These are phyloP conservation scores for Penicillium decumbens DNA, from an alignment of 2,329 filamentous ascomycete species.

Conservation along the genomic window DNA sequence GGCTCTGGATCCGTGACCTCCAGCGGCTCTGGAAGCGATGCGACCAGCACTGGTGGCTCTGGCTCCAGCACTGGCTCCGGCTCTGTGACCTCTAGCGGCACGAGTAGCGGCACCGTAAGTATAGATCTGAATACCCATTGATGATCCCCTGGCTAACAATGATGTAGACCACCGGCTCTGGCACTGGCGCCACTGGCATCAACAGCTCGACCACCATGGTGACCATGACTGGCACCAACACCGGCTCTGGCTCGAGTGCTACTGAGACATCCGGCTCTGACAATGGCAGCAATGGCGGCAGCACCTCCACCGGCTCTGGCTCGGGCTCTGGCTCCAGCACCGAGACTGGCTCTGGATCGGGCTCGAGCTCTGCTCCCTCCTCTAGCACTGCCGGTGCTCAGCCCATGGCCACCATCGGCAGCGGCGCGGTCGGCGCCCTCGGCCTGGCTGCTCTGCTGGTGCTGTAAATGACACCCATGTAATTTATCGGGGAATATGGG, in stretches of 20 bases:
- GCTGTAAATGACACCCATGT: constrained; percentile 29
- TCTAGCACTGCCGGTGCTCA: constrained; percentile 23
- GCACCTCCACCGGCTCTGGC: constrained; percentile 1
- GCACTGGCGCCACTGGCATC: constrained; percentile 7
- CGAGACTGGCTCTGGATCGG: constrained; percentile 4
- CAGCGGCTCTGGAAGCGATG: constrained; percentile 24
- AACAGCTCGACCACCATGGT: constrained; percentile 18
- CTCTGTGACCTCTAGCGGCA: constrained; percentile 9
- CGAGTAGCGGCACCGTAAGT: constrained; percentile 18
- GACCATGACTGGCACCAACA: constrained; percentile 20
- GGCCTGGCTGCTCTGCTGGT: constrained; percentile 43
- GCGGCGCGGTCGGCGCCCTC: constrained; percentile 36
- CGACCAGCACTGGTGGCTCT: constrained; percentile 9
- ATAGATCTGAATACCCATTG: constrained; percentile 6
- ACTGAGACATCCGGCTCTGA: constrained; percentile 16
- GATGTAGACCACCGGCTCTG: constrained; percentile 6
- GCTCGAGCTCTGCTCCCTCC: constrained; percentile 11
- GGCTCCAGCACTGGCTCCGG: constrained; percentile 18
- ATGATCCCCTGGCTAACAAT: background rate
- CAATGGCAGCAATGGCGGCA: constrained; percentile 9
- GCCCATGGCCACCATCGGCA: constrained; percentile 30
- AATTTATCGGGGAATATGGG: background rate
- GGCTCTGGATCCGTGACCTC: constrained; percentile 18
- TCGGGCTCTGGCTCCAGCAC: constrained; percentile 4
- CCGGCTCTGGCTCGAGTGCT: constrained; percentile 18